Conservation (phyloP, 169 alveolate species). For the Plasmodium sp. region DNA sequence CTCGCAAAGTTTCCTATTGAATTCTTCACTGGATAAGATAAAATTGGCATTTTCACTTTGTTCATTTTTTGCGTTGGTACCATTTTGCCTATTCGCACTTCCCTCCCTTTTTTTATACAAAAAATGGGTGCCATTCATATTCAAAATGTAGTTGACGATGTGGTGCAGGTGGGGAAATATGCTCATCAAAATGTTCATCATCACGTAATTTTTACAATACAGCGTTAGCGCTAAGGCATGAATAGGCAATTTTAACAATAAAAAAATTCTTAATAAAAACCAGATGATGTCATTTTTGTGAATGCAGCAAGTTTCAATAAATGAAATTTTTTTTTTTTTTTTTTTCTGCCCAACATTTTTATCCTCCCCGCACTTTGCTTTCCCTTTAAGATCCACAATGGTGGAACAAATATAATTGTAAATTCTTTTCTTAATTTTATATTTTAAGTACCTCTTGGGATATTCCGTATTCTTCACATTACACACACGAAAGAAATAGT, state of each 20-base stretch:
- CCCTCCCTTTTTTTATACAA: slow-evolving; percentile 11
- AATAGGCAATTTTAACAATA: slow-evolving; percentile 59
- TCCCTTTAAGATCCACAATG: slow-evolving; percentile 24
- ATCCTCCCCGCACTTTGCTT: background rate
- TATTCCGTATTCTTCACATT: slow-evolving; percentile 19
- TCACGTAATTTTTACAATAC: slow-evolving; percentile 71
- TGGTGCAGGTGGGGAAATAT: slow-evolving; percentile 61
- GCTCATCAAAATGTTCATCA: slow-evolving; percentile 45
- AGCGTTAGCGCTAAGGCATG: slow-evolving; percentile 66
- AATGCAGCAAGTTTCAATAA: slow-evolving; percentile 19
- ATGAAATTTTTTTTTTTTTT: slow-evolving; percentile 10
- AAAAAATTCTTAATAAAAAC: slow-evolving; percentile 68
- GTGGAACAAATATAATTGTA: slow-evolving; percentile 45
- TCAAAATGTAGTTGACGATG: slow-evolving; percentile 55
- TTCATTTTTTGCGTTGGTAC: background rate
- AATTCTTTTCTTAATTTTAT: slow-evolving; percentile 63
- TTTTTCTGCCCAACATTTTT: background rate
- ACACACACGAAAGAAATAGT: slow-evolving; percentile 33
- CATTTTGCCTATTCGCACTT: background rate
- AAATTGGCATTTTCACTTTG: background rate
- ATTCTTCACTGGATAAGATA: slow-evolving; percentile 15
- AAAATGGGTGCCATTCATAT: slow-evolving; percentile 67
- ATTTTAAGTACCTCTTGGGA: slow-evolving; percentile 13
- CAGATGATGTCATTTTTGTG: slow-evolving; percentile 68
- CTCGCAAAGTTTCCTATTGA: slow-evolving; percentile 57